Evolutionary conservation across 306 rosid genomes (phyloP).

Genomic region (Fagus crenata): DNA sequence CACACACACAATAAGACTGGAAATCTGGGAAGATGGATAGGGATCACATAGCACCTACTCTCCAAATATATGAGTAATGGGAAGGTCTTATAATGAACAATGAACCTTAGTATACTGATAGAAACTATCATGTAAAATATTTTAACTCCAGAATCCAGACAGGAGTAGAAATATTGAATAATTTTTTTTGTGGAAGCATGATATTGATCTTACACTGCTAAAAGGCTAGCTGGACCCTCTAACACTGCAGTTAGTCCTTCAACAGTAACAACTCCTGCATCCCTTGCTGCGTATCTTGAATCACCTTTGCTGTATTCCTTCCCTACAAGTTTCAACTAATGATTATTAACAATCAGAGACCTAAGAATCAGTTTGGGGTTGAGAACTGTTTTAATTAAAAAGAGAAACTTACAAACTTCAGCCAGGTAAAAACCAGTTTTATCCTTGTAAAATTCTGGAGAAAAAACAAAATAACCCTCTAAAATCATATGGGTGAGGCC

Average conservation of each 20-base stretch:
- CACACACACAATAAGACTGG: neutral
- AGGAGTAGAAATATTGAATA: neutral
- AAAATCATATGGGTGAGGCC: constrained; percentile 80
- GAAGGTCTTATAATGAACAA: neutral
- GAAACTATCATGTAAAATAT: neutral
- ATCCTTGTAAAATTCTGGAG: constrained; percentile 82
- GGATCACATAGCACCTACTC: neutral
- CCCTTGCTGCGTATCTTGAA: constrained; percentile 83
- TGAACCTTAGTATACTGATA: neutral
- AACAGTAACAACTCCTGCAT: constrained; percentile 63
- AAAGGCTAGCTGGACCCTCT: constrained; percentile 85
- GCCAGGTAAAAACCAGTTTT: constrained; percentile 64
- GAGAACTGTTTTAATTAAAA: neutral
- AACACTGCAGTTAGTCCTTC: constrained; percentile 76
- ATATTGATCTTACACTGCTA: constrained; percentile 68
- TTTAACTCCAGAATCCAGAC: neutral
- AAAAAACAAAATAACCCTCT: constrained; percentile 80
- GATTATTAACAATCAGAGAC: constrained; percentile 18
- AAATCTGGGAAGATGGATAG: neutral
- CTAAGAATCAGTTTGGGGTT: neutral
- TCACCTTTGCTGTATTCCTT: constrained; percentile 99
- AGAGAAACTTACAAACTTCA: constrained; percentile 78
- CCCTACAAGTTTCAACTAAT: constrained; percentile 49
- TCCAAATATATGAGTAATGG: neutral
- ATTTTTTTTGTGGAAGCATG: constrained; percentile 6